Conservation (phyloP, 2,329 filamentous ascomycete genomes). For the Aureobasidium subglaciale region DNA sequence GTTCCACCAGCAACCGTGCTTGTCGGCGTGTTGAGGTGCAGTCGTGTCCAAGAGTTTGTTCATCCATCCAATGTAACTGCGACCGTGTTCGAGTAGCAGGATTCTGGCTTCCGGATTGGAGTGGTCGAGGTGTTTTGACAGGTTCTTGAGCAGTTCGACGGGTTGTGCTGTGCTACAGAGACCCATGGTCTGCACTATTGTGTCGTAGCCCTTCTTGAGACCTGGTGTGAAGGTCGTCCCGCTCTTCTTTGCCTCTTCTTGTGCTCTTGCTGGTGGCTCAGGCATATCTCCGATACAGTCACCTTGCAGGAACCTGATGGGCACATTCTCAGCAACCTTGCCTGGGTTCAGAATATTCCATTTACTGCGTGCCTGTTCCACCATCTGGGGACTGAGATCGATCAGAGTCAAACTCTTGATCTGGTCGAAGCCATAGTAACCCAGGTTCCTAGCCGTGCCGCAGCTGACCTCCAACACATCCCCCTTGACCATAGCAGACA, state of each 20-base stretch:
- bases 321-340: slow-evolving; percentile 15
- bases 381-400: slow-evolving; percentile 42
- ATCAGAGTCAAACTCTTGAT: slow-evolving; percentile 40
- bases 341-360: slow-evolving; percentile 36
- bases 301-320: slow-evolving; percentile 35
- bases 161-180: slow-evolving; percentile 43
- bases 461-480: slow-evolving; percentile 44
- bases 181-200: slow-evolving; percentile 46
- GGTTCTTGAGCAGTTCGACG: slow-evolving; percentile 37
- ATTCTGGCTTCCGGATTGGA: slow-evolving; percentile 40
- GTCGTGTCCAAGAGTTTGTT: slow-evolving; percentile 40
- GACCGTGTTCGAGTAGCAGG: slow-evolving; percentile 45
- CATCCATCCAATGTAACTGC: slow-evolving; percentile 41
- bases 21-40: slow-evolving; percentile 41
- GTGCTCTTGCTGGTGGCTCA: slow-evolving; percentile 28
- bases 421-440: slow-evolving; percentile 34
- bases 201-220: slow-evolving; percentile 38
- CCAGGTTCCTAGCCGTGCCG: slow-evolving; percentile 43
- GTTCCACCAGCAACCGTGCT: slow-evolving; percentile 48
- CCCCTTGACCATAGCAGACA: slow-evolving; percentile 36
- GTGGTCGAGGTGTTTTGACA: slow-evolving; percentile 32
- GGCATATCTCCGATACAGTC: slow-evolving; percentile 38
- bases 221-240: neutral
- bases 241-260: slow-evolving; percentile 1
- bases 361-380: slow-evolving; percentile 42